Evolutionary conservation across 2,329 filamentous ascomycete species (phyloP).

Genomic region (Teratosphaeria destructans): DNA sequence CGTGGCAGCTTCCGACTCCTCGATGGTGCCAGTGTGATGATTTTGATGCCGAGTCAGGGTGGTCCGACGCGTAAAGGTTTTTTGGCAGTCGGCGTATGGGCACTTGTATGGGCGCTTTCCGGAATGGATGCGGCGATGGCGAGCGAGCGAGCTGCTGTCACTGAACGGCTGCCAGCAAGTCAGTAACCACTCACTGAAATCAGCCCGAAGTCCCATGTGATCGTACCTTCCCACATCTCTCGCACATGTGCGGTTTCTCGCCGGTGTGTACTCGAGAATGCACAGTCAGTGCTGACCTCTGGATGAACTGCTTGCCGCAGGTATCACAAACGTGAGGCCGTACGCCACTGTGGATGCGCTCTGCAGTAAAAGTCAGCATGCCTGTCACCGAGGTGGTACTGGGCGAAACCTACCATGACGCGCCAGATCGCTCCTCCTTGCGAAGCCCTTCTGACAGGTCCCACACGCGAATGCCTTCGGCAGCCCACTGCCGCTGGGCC

Average conservation of each 20-base stretch:
- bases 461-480: conserved; percentile 79
- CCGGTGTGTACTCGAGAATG: conserved; percentile 93
- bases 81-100: conserved; percentile 93
- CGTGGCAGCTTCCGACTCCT: conserved; percentile 82
- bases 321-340: conserved; percentile 87
- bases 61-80: conserved; percentile 93
- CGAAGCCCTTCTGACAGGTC: conserved; percentile 85
- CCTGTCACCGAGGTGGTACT: conserved; percentile 12
- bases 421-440: conserved; percentile 83
- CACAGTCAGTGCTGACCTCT: conserved; percentile 88
- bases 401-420: conserved; percentile 60
- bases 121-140: conserved; percentile 89
- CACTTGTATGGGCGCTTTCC: conserved; percentile 96
- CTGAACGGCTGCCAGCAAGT: conserved; percentile 65
- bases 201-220: background rate
- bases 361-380: conserved; percentile 40
- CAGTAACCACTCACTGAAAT: conserved; percentile 10
- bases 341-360: conserved; percentile 88
- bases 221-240: conserved; percentile 85
- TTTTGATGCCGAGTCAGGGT: conserved; percentile 94
- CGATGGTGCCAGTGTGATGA: conserved; percentile 87
- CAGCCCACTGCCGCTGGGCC: conserved; percentile 36
- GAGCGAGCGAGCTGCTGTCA: conserved; percentile 85
- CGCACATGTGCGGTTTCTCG: conserved; percentile 97
- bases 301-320: conserved; percentile 95